Evolutionary conservation across 495 filamentous ascomycete species (phyloP).

Genomic region (Coniosporium apollinis): DNA sequence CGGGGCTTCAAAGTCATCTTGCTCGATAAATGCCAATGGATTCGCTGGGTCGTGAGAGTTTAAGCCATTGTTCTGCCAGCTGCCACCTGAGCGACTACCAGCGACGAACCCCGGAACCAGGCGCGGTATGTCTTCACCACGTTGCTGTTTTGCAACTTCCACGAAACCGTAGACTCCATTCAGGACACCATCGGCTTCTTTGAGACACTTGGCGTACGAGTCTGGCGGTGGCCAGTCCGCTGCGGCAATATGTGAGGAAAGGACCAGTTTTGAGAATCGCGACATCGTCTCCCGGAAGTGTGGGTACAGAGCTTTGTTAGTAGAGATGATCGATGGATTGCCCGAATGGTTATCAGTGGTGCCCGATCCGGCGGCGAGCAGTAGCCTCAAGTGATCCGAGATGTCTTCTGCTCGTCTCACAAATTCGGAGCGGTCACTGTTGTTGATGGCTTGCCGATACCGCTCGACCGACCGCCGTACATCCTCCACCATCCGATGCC

Average conservation of each 20-base stretch:
- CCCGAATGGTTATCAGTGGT: slow-evolving; percentile 98
- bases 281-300: slow-evolving; percentile 99
- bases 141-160: slow-evolving; percentile 80
- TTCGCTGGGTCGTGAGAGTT: slow-evolving; percentile 47
- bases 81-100: slow-evolving; percentile 64
- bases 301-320: slow-evolving; percentile 89
- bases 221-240: slow-evolving; percentile 79
- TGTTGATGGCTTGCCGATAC: slow-evolving; percentile 71
- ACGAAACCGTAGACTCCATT: slow-evolving; percentile 90
- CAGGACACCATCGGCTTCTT: slow-evolving; percentile 89
- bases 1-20: slow-evolving; percentile 51
- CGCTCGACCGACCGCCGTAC: slow-evolving; percentile 77
- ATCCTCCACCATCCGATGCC: slow-evolving; percentile 75
- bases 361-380: slow-evolving; percentile 87
- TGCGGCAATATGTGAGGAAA: slow-evolving; percentile 95
- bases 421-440: slow-evolving; percentile 69
- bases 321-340: slow-evolving; percentile 96
- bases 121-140: slow-evolving; percentile 77
- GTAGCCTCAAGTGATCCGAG: slow-evolving; percentile 81
- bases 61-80: slow-evolving; percentile 85
- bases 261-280: slow-evolving; percentile 90
- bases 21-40: slow-evolving; percentile 66
- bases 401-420: slow-evolving; percentile 89
- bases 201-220: slow-evolving; percentile 80
- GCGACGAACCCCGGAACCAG: slow-evolving; percentile 81